Evolutionary conservation across 495 filamentous ascomycete species (phyloP), one percentile per base, ranked within the genome.

Genomic region (Aspergillus haitiensis): DNA sequence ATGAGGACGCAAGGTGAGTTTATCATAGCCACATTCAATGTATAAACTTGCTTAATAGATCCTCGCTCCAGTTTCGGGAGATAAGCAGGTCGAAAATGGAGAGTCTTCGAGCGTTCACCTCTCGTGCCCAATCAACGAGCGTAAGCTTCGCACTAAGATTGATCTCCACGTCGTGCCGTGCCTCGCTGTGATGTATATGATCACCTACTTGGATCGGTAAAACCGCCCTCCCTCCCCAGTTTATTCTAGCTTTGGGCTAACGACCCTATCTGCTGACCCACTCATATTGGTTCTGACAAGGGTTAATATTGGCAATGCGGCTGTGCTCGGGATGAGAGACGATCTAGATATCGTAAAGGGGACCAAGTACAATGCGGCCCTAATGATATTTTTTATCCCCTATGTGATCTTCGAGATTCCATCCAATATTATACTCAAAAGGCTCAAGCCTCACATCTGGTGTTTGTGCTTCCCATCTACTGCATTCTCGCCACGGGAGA

Each of bases 171-270:
- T 96, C 18, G 77, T 96, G 35, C 91, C 91, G 3, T 87, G 87
- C 62, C 77, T 94, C 40, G 87, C 84, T 65, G 73, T 92, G 46
- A 74, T 94, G 66, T 94, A 93, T 68, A 79, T 92, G 8, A 71
- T 93, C 27, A 89, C 90, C 54, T 94, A 93, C 70, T 70, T 94
- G 33, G 90, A 93, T 72, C 80, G 89, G 81, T 82, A 68, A 27
- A 27, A 27, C 3, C 21, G 1, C 21, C 21, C 21, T 27, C 21
- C 21, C 21, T 27, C 21, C 21, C 3, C 3, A 27, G 21, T 27
- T 1, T 27, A 27, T 27, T 27, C 3, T 27, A 27, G 21, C 1
- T 3, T 3, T 27, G 21, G 21, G 21, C 21, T 27, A 3, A 3
- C 3, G 21, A 27, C 1, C 21, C 21, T 27, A 27, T 3, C 3